These are phyloP conservation scores for Leishmania braziliensis DNA, from an alignment of 208 protist genomes.

Conservation along the genomic window DNA sequence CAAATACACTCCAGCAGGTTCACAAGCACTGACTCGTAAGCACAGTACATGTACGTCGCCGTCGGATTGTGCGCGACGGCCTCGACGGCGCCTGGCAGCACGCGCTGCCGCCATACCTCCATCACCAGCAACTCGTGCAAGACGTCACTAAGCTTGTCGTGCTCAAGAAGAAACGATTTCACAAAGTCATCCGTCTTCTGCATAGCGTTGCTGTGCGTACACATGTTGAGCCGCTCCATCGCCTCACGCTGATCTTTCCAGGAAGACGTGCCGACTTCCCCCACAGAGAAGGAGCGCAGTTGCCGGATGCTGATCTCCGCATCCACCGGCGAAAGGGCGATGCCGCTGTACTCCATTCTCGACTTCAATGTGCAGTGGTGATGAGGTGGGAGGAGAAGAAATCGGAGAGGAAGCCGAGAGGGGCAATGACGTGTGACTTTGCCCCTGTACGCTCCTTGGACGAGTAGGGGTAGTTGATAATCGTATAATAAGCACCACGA, in stretches of 20 bases:
- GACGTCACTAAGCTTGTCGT: conserved; percentile 74
- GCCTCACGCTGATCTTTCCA: conserved; percentile 86
- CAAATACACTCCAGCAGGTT: conserved; percentile 90
- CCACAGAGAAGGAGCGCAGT: conserved; percentile 62
- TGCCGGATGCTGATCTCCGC: conserved; percentile 74
- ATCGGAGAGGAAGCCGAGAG: background rate
- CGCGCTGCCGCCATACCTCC: conserved; percentile 87
- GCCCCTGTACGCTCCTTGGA: background rate
- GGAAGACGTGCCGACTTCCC: conserved; percentile 60
- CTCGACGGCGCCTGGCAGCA: conserved; percentile 55
- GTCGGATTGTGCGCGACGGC: conserved; percentile 63
- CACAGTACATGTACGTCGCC: conserved; percentile 79
- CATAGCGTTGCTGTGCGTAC: conserved; percentile 88
- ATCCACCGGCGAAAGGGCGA: conserved; percentile 54
- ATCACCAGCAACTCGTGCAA: conserved; percentile 86
- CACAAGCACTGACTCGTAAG: conserved; percentile 86
- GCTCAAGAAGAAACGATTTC: conserved; percentile 77
- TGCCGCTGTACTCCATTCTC: conserved; percentile 73
- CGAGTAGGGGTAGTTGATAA: background rate
- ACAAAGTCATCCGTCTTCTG: conserved; percentile 87
- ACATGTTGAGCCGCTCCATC: conserved; percentile 90
- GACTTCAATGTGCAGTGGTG: background rate
- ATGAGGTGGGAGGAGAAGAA: background rate
- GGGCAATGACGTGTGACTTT: background rate
- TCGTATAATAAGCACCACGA: background rate